Conservation (phyloP, 305 asterid genomes). For the Plantago lanceolata region DNA sequence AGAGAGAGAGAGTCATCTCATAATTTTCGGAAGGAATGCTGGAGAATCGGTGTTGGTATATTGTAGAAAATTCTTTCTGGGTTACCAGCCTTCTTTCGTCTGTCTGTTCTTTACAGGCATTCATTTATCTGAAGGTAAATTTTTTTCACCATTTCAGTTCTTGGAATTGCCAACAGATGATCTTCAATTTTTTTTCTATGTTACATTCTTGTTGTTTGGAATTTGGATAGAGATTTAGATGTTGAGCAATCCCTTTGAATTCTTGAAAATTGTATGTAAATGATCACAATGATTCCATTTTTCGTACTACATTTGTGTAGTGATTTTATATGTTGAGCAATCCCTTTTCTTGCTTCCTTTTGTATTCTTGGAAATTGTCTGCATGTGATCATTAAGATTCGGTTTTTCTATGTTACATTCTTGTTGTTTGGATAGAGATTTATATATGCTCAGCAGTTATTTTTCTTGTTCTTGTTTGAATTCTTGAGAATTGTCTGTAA, state of each 20-base stretch:
- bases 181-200: not conserved
- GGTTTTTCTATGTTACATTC: not conserved
- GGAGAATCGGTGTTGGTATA: slow-evolving; percentile 51
- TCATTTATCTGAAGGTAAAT: slow-evolving; percentile 68
- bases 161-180: not conserved
- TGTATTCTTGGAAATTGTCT: not conserved
- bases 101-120: slow-evolving; percentile 52
- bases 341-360: slow-evolving; percentile 20
- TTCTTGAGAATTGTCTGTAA: no score
- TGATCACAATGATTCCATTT: no score
- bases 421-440: not conserved
- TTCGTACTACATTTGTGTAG: no score
- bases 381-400: not conserved
- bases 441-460: not conserved
- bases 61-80: slow-evolving; percentile 46
- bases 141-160: slow-evolving; percentile 4
- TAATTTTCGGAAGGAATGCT: slow-evolving; percentile 49
- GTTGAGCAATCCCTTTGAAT: not conserved
- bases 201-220: not conserved
- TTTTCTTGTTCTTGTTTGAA: no score
- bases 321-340: not conserved
- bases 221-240: not conserved
- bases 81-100: slow-evolving; percentile 48
- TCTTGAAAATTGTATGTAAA: no score
- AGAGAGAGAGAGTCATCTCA: slow-evolving; percentile 32